Evolutionary conservation across 331 rosid species (phyloP), one percentile per base, ranked within the genome.

Genomic region (Pyrus hybrid): DNA sequence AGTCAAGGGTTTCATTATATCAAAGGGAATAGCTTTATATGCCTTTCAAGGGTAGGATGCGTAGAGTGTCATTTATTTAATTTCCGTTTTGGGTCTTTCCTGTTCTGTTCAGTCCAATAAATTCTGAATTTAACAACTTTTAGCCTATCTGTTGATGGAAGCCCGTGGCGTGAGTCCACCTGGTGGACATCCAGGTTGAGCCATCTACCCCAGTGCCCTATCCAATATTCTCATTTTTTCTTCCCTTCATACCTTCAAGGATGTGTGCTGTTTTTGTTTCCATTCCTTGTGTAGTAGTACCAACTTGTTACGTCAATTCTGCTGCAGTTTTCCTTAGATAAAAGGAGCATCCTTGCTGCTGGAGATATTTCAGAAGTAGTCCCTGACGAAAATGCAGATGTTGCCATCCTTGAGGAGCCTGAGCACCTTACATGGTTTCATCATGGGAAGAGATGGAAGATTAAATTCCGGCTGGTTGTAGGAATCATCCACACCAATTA

Each of bases 341-440:
- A 88, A 83, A 75, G 97, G 78, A 94, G 99, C 92, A 94, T 94
- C 73, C 89, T 94, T 80, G 87, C 92, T 32, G 90, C 80, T 53
- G 97, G 97, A 68, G 97, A 94, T 86, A 92, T 92, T 63, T 92
- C 99, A n/a, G 97, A 92, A 74, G 63, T 85, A 25, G 86, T 94
- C 79, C 90, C 92, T 8, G 91, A 90, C 74, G 85, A 90, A 45
- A 85, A 85, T 60, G 91, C 99, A 23, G 99, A 94, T 84, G 72
- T 94, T 81, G 99, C 99, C 66, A 86, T 94, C 76, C 91, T 94
- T 20, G 99, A 94, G 87, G 99, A 94, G 87, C 99, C 99, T 0
- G 99, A 94, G 80, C 97, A 94, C 80, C 85, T 94, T 64, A 94
- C 97, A 6, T 94, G 97, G 99, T 92, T 71, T 78, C 95, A 94